Base-by-base conservation (phyloP, 164 flowering plant species). In the Platanus orientalis region DNA sequence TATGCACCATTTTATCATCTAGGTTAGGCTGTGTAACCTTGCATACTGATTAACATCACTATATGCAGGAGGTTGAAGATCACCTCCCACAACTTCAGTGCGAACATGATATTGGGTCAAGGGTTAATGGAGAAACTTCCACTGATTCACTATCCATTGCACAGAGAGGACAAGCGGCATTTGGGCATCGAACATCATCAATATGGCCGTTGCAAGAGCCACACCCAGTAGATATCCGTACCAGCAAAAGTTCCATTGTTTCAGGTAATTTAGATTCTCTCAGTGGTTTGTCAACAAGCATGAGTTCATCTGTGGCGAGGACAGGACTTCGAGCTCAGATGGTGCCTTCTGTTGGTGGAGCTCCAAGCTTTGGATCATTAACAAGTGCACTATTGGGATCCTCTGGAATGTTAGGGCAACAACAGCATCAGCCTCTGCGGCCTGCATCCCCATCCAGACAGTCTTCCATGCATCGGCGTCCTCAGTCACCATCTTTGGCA, bases 11-110 rank as follows among this genome's bases (percentile, higher is more conserved):
- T 53, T 34, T 2, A 45, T 45, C 3, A 16, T 45, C 20, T 45
- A n/a, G n/a, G n/a, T n/a, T 10, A 34, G 39, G 39, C 16, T 45
- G 16, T 17, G 10, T 66, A 42, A 56, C 47, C 30, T 26, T 61
- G 60, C 36, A 30, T 32, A 12, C 36, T 44, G 45, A 10, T 44
- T 32, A 58, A 0, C 39, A 7, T 62, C 36, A 19, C 52, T 16
- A 27, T 70, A 36, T 69, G 73, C 81, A 89, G 96, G 92, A 78
- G 16, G 34, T 67, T 69, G 84, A 78, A 36, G 77, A 62, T 54
- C 70, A 58, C 32, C 54, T 68, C 7, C 66, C 9, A 39, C 81
- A 71, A 62, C 55, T 81, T 42, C 76, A 39, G 44, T 70, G 64
- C 23, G 24, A 63, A 52, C 71, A 56, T 61, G 80, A 69, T 42